Evolutionary conservation across 495 filamentous ascomycete genomes (phyloP).

Genomic region (Trichocladium antarcticum): DNA sequence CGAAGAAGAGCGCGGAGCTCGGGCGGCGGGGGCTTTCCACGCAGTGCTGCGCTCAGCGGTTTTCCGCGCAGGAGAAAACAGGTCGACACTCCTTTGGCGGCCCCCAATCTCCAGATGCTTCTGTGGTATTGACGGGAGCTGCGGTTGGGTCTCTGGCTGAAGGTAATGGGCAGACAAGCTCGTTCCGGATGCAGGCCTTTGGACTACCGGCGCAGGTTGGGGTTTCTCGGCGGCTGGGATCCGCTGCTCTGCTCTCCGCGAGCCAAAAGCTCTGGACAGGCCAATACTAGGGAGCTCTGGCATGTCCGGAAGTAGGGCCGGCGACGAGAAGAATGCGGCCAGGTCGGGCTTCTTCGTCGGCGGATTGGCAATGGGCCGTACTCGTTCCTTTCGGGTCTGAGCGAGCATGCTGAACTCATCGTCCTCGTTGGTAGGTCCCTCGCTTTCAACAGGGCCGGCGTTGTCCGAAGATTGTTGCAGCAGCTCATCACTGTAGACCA

Average conservation of each 20-base stretch:
- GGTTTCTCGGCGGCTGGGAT: neutral
- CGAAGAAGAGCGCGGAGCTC: neutral
- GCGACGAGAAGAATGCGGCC: constrained; percentile 39
- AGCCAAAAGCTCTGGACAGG: constrained; percentile 2
- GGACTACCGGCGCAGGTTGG: neutral
- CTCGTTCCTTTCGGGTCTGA: constrained; percentile 1
- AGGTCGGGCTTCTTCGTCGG: constrained; percentile 29
- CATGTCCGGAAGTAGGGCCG: constrained; percentile 28
- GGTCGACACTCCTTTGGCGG: constrained; percentile 14
- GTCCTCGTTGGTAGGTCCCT: neutral
- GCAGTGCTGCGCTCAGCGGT: neutral
- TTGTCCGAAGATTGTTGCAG: constrained; percentile 12
- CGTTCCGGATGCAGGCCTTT: constrained; percentile 3
- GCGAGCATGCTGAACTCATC: constrained; percentile 31
- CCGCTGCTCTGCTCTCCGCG: neutral
- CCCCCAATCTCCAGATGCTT: constrained; percentile 19
- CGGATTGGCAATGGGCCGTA: neutral
- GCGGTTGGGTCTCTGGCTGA: neutral
- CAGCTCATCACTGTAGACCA: constrained; percentile 25
- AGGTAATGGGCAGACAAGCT: constrained; percentile 8
- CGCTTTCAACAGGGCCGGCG: neutral
- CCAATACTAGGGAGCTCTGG: constrained; percentile 1
- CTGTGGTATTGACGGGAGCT: constrained; percentile 22
- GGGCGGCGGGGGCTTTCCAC: neutral
- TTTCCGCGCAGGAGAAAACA: constrained; percentile 18